These are phyloP conservation scores for Musa acuminata DNA, from an alignment of 176 grass and related monocot species.

Conservation along the genomic window DNA sequence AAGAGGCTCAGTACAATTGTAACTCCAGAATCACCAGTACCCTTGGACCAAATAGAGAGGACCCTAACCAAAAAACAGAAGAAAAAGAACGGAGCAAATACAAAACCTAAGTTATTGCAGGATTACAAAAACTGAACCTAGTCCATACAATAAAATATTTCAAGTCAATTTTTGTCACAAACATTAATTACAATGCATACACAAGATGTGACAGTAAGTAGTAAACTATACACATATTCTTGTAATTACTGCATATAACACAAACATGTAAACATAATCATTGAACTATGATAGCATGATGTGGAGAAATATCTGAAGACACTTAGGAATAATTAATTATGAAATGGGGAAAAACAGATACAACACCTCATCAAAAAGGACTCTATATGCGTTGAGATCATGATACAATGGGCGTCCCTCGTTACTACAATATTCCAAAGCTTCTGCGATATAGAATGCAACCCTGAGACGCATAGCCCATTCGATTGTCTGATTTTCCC, in stretches of 20 bases:
- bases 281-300: not conserved
- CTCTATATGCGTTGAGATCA: slow-evolving; percentile 86
- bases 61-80: no score
- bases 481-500: slow-evolving; percentile 95
- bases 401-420: slow-evolving; percentile 80
- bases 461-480: slow-evolving; percentile 98
- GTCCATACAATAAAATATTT: no score
- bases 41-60: no score
- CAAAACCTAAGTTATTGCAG: no score
- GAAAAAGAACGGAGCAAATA: no score
- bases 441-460: slow-evolving; percentile 74
- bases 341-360: not conserved
- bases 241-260: not conserved
- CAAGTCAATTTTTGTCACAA: no score
- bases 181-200: no score
- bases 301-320: not conserved
- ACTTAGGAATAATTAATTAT: not conserved
- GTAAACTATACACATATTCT: no score
- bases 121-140: no score
- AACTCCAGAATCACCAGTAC: no score
- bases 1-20: no score
- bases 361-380: slow-evolving; percentile 81
- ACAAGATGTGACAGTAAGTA: no score
- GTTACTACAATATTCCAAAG: slow-evolving; percentile 65
- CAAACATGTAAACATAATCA: not conserved